Percentiles rank a stretch among this genome's conserved stretches.
These are phyloP conservation scores for Millerozyma acaciae DNA, from an alignment of 805 yeast genomes.

Conservation along the genomic window DNA sequence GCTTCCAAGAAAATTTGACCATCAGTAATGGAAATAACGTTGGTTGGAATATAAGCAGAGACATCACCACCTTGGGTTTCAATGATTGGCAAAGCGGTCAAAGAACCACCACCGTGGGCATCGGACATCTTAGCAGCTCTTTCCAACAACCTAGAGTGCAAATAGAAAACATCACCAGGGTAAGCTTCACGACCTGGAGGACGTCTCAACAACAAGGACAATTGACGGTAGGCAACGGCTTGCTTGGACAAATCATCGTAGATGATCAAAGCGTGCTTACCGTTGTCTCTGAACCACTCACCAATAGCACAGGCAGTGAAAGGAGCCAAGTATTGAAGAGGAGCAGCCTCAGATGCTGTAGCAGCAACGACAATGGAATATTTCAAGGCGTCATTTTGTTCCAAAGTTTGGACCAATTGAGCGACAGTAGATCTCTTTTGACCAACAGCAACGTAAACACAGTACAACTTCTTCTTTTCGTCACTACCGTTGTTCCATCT, in stretches of 20 bases:
- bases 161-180: slow-evolving; percentile 96
- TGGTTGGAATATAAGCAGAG: slow-evolving; percentile 96
- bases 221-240: slow-evolving; percentile 99
- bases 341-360: slow-evolving; percentile 99
- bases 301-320: slow-evolving; percentile 99
- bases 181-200: slow-evolving; percentile 97
- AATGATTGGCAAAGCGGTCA: slow-evolving; percentile 94
- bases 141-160: slow-evolving; percentile 91
- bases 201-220: slow-evolving; percentile 94
- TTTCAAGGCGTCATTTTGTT: slow-evolving; percentile 96
- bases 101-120: slow-evolving; percentile 85
- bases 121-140: slow-evolving; percentile 97
- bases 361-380: slow-evolving; percentile 98
- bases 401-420: slow-evolving; percentile 98
- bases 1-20: slow-evolving; percentile 99
- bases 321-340: slow-evolving; percentile 99
- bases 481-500: slow-evolving; percentile 95
- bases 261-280: slow-evolving; percentile 94
- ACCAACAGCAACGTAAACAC: slow-evolving; percentile 99
- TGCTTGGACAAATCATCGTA: slow-evolving; percentile 98
- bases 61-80: slow-evolving; percentile 99
- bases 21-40: slow-evolving; percentile 95
- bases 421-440: slow-evolving; percentile 99
- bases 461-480: slow-evolving; percentile 97
- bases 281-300: slow-evolving; percentile 99